phyloP scores from a whole-genome alignment of 805 yeast species.

The Candida awuae region DNA sequence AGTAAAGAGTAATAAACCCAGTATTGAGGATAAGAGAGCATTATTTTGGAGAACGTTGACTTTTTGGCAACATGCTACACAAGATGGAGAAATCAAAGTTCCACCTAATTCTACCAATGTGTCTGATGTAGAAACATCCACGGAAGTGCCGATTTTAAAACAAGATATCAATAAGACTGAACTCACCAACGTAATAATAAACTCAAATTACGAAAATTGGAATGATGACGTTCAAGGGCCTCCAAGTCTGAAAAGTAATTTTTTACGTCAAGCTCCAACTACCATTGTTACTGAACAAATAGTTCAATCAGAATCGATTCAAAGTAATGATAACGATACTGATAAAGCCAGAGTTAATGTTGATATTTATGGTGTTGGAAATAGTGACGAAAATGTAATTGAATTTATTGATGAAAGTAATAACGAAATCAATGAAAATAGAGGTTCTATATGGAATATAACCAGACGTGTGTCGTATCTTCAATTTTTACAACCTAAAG shows the following conservation, averaged over 20 bases:
- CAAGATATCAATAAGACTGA: no score
- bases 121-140: background rate
- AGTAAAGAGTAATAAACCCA: background rate
- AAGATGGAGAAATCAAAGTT: background rate
- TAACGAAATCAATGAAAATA: background rate
- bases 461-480: slow-evolving; percentile 6
- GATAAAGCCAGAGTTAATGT: background rate
- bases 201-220: no score
- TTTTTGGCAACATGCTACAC: slow-evolving; percentile 7
- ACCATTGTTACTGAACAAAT: background rate
- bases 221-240: no score
- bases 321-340: background rate
- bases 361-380: no score
- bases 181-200: no score
- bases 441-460: slow-evolving; percentile 5
- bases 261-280: background rate
- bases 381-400: background rate
- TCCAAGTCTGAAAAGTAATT: background rate
- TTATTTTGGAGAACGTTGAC: slow-evolving; percentile 4
- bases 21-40: background rate
- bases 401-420: background rate
- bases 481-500: background rate
- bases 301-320: no score
- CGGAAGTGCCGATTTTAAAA: background rate
- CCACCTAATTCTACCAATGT: background rate